Evolutionary conservation across 129 eudicot species (phyloP).

Genomic region (Tanacetum coccineum): DNA sequence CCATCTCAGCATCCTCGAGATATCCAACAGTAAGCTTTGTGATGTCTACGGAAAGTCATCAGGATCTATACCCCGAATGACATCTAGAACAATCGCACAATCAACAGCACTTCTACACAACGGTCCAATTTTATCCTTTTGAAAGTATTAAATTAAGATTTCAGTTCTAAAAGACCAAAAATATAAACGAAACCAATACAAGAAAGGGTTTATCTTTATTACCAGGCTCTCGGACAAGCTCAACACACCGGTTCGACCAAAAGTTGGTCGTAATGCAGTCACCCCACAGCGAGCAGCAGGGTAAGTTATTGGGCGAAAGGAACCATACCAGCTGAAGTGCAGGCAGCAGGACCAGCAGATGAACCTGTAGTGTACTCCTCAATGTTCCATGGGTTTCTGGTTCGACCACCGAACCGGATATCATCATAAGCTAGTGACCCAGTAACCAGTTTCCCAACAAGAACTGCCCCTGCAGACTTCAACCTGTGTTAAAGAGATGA

Average conservation of each 20-base stretch:
- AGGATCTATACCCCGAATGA: slow-evolving; percentile 74
- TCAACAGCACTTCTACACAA: slow-evolving; percentile 87
- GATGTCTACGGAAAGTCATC: slow-evolving; percentile 58
- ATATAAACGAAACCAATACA: no score
- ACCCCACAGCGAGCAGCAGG: slow-evolving; percentile 95
- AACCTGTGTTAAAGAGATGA: slow-evolving; percentile 42
- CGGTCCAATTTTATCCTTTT: slow-evolving; percentile 89
- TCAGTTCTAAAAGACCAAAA: no score
- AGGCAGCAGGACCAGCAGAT: slow-evolving; percentile 92
- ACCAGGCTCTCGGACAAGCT: slow-evolving; percentile 96
- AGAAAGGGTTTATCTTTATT: slow-evolving; percentile 1
- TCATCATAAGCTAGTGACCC: slow-evolving; percentile 94
- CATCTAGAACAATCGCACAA: slow-evolving; percentile 71
- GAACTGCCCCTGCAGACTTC: slow-evolving; percentile 88
- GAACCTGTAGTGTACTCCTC: slow-evolving; percentile 93
- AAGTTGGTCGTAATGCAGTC: slow-evolving; percentile 88
- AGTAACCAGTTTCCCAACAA: slow-evolving; percentile 76
- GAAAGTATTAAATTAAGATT: no score
- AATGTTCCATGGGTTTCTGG: slow-evolving; percentile 97
- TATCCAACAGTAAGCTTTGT: slow-evolving; percentile 62
- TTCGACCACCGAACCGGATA: slow-evolving; percentile 98
- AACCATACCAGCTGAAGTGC: slow-evolving; percentile 91
- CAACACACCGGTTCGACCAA: slow-evolving; percentile 92
- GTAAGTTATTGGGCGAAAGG: slow-evolving; percentile 94
- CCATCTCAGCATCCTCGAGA: slow-evolving; percentile 51